These are phyloP conservation scores for Fusarium abutilonis DNA, from an alignment of 2,329 filamentous ascomycete genomes.

Conservation along the genomic window DNA sequence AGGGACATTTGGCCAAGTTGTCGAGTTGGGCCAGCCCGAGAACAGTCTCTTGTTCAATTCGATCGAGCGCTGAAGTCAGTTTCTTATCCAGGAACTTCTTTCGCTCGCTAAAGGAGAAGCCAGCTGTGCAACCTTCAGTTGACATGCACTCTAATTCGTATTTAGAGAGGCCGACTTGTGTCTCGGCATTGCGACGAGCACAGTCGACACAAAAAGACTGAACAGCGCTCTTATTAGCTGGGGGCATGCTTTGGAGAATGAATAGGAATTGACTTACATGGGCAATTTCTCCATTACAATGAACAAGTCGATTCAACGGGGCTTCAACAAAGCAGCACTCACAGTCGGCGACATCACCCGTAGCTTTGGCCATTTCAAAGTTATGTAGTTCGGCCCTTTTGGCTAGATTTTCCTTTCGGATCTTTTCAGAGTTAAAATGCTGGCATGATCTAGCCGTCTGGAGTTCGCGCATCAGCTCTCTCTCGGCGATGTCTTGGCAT, in stretches of 20 bases:
- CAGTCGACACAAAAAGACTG: constrained; percentile 76
- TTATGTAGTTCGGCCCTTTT: constrained; percentile 52
- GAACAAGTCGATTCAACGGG: constrained; percentile 72
- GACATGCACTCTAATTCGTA: constrained; percentile 78
- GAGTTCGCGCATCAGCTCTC: constrained; percentile 37
- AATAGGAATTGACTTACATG: constrained; percentile 56
- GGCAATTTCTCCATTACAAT: constrained; percentile 66
- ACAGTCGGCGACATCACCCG: constrained; percentile 71
- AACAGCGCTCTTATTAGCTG: constrained; percentile 15
- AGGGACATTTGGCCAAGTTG: constrained; percentile 79
- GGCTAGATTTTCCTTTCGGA: constrained; percentile 46
- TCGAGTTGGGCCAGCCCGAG: constrained; percentile 76
- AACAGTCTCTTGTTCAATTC: constrained; percentile 75
- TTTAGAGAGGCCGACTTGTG: constrained; percentile 73
- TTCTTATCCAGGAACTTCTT: constrained; percentile 66
- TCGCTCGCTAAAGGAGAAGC: constrained; percentile 67
- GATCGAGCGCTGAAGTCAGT: constrained; percentile 70
- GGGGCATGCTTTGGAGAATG: background rate
- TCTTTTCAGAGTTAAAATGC: constrained; percentile 34
- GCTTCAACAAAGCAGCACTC: constrained; percentile 76
- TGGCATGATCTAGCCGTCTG: constrained; percentile 27
- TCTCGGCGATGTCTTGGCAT: background rate
- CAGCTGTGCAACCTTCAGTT: constrained; percentile 69
- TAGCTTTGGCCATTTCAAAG: constrained; percentile 52
- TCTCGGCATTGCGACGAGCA: constrained; percentile 71